Percentiles rank a stretch among this genome's conserved stretches.
phyloP scores from a whole-genome alignment of 1,139 yeast species.

The Geotrichum citri-aurantii region DNA sequence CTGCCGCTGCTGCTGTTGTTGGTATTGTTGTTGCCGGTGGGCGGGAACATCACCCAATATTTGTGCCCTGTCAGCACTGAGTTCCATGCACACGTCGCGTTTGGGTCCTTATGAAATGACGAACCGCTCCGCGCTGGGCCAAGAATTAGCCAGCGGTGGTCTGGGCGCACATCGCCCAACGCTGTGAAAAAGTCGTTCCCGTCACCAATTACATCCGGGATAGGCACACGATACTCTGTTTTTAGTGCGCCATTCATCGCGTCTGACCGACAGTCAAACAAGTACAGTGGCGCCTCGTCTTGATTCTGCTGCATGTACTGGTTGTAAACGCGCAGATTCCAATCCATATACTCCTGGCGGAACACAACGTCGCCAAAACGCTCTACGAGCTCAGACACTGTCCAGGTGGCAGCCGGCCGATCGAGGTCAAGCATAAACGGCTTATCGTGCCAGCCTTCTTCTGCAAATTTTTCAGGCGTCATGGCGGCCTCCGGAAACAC shows the following conservation, averaged over 20 bases:
- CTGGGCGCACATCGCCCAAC: slow-evolving; percentile 59
- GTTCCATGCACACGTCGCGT: slow-evolving; percentile 88
- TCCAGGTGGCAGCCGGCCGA: slow-evolving; percentile 52
- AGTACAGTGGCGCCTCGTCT: slow-evolving; percentile 79
- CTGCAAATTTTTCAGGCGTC: slow-evolving; percentile 43
- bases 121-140: slow-evolving; percentile 82
- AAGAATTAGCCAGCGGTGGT: slow-evolving; percentile 81
- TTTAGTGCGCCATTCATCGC: slow-evolving; percentile 53
- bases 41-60: slow-evolving; percentile 87
- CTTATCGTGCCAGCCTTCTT: slow-evolving; percentile 39
- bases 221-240: slow-evolving; percentile 52
- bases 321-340: slow-evolving; percentile 61
- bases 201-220: slow-evolving; percentile 40
- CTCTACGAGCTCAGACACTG: slow-evolving; percentile 43
- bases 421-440: slow-evolving; percentile 60
- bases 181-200: slow-evolving; percentile 34
- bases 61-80: slow-evolving; percentile 68
- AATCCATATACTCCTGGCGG: slow-evolving; percentile 78
- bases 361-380: slow-evolving; percentile 59
- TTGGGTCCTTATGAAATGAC: slow-evolving; percentile 90
- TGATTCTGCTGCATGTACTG: slow-evolving; percentile 54
- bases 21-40: slow-evolving; percentile 30
- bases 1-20: neutral
- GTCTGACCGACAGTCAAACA: slow-evolving; percentile 69
- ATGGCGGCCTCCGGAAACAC: slow-evolving; percentile 34